These are phyloP conservation scores for Ceratobasidium sp. DNA, from an alignment of 1,284 basidiomycete species.

Conservation along the genomic window DNA sequence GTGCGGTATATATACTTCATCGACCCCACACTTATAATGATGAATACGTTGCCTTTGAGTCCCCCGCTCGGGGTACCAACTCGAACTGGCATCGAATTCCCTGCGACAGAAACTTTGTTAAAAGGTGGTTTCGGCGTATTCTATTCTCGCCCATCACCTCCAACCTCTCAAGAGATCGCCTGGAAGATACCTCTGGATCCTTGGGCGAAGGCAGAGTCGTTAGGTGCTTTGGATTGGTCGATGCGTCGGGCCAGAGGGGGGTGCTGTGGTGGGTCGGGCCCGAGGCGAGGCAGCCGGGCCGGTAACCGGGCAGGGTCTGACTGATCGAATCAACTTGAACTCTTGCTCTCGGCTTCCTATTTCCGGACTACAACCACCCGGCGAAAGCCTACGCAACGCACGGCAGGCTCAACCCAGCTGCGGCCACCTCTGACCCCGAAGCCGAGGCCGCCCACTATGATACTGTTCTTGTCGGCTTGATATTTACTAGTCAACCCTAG, in stretches of 20 bases:
- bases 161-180: slow-evolving; percentile 73
- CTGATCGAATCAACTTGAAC: background rate
- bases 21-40: slow-evolving; percentile 90
- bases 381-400: slow-evolving; percentile 3
- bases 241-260: slow-evolving; percentile 41
- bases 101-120: no score
- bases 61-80: no score
- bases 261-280: slow-evolving; percentile 11
- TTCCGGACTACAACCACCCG: background rate
- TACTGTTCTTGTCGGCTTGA: background rate
- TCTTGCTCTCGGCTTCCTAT: no score
- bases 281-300: background rate
- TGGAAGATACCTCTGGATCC: slow-evolving; percentile 48
- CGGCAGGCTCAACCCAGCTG: background rate
- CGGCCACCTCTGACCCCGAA: background rate
- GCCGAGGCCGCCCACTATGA: background rate
- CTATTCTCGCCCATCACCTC: slow-evolving; percentile 76
- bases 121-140: no score
- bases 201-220: slow-evolving; percentile 37
- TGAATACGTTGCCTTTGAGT: slow-evolving; percentile 86
- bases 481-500: background rate
- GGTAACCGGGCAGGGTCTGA: slow-evolving; percentile 33
- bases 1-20: slow-evolving; percentile 61
- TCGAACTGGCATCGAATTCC: no score
- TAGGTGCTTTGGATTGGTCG: slow-evolving; percentile 29